These are phyloP conservation scores for Eutrema heterophyllum DNA, from an alignment of 345 rosid genomes.

Conservation along the genomic window DNA sequence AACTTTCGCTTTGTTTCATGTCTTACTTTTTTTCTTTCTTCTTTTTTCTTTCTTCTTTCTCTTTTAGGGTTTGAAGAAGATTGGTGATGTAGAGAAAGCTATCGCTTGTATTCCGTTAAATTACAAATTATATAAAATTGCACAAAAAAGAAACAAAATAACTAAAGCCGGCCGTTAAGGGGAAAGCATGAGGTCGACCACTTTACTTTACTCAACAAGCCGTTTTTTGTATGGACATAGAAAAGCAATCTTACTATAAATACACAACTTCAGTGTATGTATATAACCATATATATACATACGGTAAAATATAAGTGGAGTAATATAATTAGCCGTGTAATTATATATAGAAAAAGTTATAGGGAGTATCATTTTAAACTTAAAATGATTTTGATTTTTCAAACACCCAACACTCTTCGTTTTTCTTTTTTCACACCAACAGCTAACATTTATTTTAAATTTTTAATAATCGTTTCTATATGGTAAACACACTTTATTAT, in stretches of 20 bases:
- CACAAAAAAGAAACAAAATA: neutral
- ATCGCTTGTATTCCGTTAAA: slow-evolving; percentile 18
- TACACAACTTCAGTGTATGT: slow-evolving; percentile 6
- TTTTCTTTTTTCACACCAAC: neutral
- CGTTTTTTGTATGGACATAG: slow-evolving; percentile 23
- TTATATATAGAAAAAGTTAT: neutral
- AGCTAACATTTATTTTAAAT: neutral
- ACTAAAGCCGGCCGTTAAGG: slow-evolving; percentile 36
- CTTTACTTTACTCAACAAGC: slow-evolving; percentile 33
- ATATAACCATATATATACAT: neutral
- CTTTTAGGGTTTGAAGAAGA: slow-evolving; percentile 34
- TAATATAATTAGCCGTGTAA: neutral
- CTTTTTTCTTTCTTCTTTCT: slow-evolving; percentile 28
- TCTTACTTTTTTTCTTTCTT: slow-evolving; percentile 24
- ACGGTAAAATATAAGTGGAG: neutral
- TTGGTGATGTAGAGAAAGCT: slow-evolving; percentile 18
- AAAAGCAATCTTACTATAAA: slow-evolving; percentile 22
- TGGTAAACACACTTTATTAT: neutral
- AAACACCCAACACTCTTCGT: neutral
- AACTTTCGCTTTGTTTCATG: slow-evolving; percentile 37
- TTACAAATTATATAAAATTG: neutral
- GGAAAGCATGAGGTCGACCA: slow-evolving; percentile 29
- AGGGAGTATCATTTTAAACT: neutral
- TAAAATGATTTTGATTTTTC: neutral
- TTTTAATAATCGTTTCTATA: neutral